Conservation (phyloP, 1,284 basidiomycete genomes). For the Serendipita sp. region DNA sequence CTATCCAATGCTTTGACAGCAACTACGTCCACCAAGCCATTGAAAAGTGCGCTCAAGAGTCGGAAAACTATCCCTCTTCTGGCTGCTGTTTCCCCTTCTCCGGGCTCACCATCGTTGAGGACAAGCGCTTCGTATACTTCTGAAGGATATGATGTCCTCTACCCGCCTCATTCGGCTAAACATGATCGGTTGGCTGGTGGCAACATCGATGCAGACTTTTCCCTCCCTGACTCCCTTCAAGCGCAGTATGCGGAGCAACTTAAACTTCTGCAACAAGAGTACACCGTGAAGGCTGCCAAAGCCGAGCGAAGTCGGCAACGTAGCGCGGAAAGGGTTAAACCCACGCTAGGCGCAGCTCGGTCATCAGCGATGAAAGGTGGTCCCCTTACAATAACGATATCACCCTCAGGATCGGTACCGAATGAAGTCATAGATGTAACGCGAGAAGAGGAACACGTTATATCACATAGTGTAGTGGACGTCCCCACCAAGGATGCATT, state of each 20-base stretch:
- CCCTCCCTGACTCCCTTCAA: not conserved
- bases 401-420: no score
- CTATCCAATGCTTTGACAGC: not conserved
- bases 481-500: not conserved
- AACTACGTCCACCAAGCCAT: not conserved
- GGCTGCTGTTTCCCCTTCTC: no score
- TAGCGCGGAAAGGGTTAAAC: not conserved
- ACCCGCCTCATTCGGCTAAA: no score
- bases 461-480: not conserved
- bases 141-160: no score
- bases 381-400: not conserved
- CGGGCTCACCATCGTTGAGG: no score
- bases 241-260: not conserved
- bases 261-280: not conserved
- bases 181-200: no score
- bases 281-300: not conserved
- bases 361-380: not conserved
- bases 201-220: not conserved
- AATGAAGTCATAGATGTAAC: no score
- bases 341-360: not conserved
- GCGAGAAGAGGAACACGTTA: no score
- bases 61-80: not conserved
- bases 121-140: no score
- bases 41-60: not conserved
- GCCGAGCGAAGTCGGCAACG: not conserved